These are phyloP conservation scores for Cercospora janseana DNA, from an alignment of 2,329 filamentous ascomycete species.

Conservation along the genomic window DNA sequence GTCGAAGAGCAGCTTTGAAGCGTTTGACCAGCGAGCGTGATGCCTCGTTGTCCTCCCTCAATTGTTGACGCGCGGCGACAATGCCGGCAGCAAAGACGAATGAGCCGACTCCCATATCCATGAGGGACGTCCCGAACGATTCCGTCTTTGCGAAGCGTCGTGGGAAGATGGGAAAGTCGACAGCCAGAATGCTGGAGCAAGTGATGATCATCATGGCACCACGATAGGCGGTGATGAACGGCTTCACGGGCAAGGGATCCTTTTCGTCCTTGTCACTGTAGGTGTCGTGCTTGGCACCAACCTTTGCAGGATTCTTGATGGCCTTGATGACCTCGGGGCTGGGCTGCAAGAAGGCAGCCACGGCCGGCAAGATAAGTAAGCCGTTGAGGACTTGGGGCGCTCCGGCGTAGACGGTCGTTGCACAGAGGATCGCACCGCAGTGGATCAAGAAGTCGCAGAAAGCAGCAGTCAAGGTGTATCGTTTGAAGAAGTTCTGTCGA, in stretches of 20 bases:
- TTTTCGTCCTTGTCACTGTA: slow-evolving; percentile 28
- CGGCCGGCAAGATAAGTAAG: slow-evolving; percentile 69
- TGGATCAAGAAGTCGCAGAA: slow-evolving; percentile 85
- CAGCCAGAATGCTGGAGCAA: slow-evolving; percentile 88
- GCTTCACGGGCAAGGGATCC: slow-evolving; percentile 71
- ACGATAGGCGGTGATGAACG: slow-evolving; percentile 89
- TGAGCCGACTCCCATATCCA: slow-evolving; percentile 95
- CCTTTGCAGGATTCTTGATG: slow-evolving; percentile 24
- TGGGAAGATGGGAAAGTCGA: slow-evolving; percentile 91
- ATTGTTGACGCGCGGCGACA: slow-evolving; percentile 77
- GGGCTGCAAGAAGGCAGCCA: slow-evolving; percentile 49
- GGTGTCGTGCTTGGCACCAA: slow-evolving; percentile 24
- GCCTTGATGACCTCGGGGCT: slow-evolving; percentile 38
- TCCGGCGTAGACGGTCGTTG: slow-evolving; percentile 79
- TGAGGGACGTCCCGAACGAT: slow-evolving; percentile 98
- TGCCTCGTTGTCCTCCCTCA: slow-evolving; percentile 57
- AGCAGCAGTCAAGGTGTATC: slow-evolving; percentile 66
- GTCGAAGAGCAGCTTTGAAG: slow-evolving; percentile 66
- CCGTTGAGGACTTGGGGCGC: slow-evolving; percentile 70
- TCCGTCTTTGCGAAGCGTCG: slow-evolving; percentile 96
- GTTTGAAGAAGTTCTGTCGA: slow-evolving; percentile 77
- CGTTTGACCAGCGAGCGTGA: slow-evolving; percentile 55
- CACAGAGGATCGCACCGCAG: slow-evolving; percentile 75
- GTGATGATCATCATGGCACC: slow-evolving; percentile 89
- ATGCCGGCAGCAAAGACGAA: slow-evolving; percentile 94